Percentiles rank a stretch among this genome's conserved stretches.
These are phyloP conservation scores for Ophiostoma sp. DNA, from an alignment of 2,329 filamentous ascomycete species.

Conservation along the genomic window DNA sequence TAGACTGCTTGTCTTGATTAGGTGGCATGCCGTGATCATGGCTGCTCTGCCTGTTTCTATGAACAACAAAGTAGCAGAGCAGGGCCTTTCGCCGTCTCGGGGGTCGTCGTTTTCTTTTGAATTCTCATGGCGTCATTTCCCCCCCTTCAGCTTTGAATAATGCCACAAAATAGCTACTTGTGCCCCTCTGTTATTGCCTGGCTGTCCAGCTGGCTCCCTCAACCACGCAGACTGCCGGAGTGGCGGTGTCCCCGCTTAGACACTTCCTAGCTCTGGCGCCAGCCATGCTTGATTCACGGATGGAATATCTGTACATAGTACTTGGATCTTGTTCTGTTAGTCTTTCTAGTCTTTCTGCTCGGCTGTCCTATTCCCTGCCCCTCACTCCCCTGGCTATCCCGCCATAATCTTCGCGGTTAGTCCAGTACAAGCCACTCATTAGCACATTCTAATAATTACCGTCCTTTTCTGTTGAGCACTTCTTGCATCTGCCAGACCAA, in stretches of 20 bases:
- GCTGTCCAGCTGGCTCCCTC: background rate
- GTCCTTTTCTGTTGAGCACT: background rate
- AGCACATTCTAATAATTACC: too few relatives aligned
- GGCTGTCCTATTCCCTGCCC: background rate
- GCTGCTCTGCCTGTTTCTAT: background rate
- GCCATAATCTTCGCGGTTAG: background rate
- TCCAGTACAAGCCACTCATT: background rate
- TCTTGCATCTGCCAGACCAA: background rate
- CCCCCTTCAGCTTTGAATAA: background rate
- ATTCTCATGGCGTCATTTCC: background rate
- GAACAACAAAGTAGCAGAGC: background rate
- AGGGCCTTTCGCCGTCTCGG: background rate
- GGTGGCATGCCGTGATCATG: background rate
- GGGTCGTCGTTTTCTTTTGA: background rate
- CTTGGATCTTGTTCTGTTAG: background rate
- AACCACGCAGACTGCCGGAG: background rate
- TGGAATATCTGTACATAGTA: background rate
- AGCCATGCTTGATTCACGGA: background rate
- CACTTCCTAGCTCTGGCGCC: slow-evolving; percentile 1
- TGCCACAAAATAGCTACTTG: background rate
- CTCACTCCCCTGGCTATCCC: background rate
- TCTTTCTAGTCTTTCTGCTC: background rate
- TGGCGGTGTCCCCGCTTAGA: slow-evolving; percentile 6
- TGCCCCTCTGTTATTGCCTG: background rate
- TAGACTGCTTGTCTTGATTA: background rate